Base-by-base conservation (phyloP, 2,329 filamentous ascomycete species). In the Hymenoscyphus infarciens region DNA sequence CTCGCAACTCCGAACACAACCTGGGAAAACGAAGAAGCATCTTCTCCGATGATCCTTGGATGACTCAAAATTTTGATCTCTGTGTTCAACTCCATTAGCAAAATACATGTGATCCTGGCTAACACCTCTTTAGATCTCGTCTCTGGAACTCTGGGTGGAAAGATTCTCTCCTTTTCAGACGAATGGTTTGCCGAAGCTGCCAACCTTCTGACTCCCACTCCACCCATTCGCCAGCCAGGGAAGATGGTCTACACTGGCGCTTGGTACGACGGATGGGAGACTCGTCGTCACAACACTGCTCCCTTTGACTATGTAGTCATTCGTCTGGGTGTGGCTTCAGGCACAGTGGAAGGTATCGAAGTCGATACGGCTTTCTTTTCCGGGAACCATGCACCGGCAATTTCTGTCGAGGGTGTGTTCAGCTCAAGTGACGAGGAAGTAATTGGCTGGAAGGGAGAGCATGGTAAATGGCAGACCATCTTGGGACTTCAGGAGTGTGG, bases 341-440 rank as follows among this genome's bases (percentile, higher is more conserved):
- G 90, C 56, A 87, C 81, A 16, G 83, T 94, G 31, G 82, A 84
- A 64, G 91, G 91, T 16, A 79, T 93, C 56, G 91, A 94, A 77
- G 82, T 94, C 66, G 90, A 94, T 77, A 94, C 91, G 2, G 86
- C 89, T 57, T 91, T 87, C 79, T 95, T 94, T 81, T 87, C 83
- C 64, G 91, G 91, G 64, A 94, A 94, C 77, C 88, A 94, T 73
- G 91, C 90, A 6, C 90, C 90, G 0, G 88, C 87, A 67, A 85
- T 93, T 71, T 90, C 87, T 0, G 88, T 95, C 19, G 87, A 94
- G 74, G 91, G 89, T 55, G 86, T 86, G 74, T 92, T 91, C 77
- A 84, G 80, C 67, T 78, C 80, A 25, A 79, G 84, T 68, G 87
- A 90, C 67, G 84, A 88, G 64, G 85, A 89, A 66, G 85, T 91